Evolutionary conservation across 805 yeast genomes (phyloP).

Genomic region (Candida corydali): DNA sequence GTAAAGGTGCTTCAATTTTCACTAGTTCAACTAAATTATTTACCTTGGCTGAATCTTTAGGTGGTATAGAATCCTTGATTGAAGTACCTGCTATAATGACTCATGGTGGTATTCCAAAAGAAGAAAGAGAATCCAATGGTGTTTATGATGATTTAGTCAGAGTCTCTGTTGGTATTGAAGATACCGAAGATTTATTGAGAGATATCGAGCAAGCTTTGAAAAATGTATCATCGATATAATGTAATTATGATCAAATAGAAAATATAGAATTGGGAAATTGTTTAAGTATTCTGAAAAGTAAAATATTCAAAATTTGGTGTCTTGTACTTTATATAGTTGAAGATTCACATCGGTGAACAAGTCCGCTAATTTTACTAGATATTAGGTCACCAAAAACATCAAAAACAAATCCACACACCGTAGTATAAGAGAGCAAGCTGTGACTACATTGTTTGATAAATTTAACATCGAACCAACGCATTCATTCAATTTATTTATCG

Average conservation of each 20-base stretch:
- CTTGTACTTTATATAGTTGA: no score
- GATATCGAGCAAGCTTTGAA: conserved; percentile 68
- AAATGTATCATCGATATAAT: conserved; percentile 4
- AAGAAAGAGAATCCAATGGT: conserved; percentile 72
- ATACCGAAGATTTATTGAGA: conserved; percentile 65
- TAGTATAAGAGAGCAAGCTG: no score
- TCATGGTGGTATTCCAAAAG: conserved; percentile 84
- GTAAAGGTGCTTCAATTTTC: conserved; percentile 68
- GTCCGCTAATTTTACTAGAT: no score
- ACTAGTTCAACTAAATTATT: conserved; percentile 70
- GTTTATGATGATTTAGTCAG: conserved; percentile 80
- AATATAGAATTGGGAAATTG: neutral
- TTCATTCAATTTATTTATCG: no score
- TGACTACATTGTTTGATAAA: no score
- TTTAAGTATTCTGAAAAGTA: no score
- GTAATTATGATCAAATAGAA: neutral
- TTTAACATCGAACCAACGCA: no score
- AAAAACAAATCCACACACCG: no score
- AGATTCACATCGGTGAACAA: no score
- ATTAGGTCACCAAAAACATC: no score
- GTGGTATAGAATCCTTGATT: conserved; percentile 81
- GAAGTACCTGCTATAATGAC: conserved; percentile 93
- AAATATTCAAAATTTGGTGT: neutral
- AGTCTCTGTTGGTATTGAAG: conserved; percentile 85
- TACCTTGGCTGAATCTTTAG: conserved; percentile 85